These are phyloP conservation scores for Amaranthus tricolor DNA, from an alignment of 179 eudicot species.

Conservation along the genomic window DNA sequence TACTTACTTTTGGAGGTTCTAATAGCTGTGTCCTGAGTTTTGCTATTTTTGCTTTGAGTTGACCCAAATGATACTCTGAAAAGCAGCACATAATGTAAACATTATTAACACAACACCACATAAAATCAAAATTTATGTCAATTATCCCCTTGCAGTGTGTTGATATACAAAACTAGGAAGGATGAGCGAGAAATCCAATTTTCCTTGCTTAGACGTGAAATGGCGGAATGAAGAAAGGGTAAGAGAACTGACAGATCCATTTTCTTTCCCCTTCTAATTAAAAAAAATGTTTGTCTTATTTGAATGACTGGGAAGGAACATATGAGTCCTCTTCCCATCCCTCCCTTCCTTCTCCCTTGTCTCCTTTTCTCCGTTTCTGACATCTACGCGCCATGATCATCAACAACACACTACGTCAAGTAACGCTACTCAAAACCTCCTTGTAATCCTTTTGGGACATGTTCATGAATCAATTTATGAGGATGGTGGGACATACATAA, in stretches of 20 bases:
- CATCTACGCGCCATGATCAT: too few species aligned
- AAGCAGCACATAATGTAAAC: slow-evolving; percentile 8
- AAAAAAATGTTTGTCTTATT: too few species aligned
- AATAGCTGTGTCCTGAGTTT: slow-evolving; percentile 90
- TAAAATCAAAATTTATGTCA: not conserved
- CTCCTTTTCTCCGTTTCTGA: too few species aligned
- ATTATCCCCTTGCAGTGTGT: not conserved
- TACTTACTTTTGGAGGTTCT: slow-evolving; percentile 97
- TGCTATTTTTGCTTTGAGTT: slow-evolving; percentile 99
- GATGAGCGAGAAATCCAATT: too few species aligned
- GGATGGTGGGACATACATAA: not conserved
- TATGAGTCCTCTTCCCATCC: too few species aligned
- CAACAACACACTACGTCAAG: not conserved
- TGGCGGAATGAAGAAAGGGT: too few species aligned
- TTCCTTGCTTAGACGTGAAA: too few species aligned
- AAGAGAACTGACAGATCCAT: not conserved
- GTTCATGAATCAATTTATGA: not conserved
- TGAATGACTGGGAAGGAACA: too few species aligned
- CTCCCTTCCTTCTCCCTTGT: too few species aligned
- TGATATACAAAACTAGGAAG: too few species aligned
- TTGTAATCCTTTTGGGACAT: not conserved
- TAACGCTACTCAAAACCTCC: not conserved
- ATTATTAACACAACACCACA: slow-evolving; percentile 13
- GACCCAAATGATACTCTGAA: slow-evolving; percentile 98
- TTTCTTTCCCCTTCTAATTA: too few species aligned